Evolutionary conservation across 495 filamentous ascomycete species (phyloP).

Genomic region (Aspergillus baeticus): DNA sequence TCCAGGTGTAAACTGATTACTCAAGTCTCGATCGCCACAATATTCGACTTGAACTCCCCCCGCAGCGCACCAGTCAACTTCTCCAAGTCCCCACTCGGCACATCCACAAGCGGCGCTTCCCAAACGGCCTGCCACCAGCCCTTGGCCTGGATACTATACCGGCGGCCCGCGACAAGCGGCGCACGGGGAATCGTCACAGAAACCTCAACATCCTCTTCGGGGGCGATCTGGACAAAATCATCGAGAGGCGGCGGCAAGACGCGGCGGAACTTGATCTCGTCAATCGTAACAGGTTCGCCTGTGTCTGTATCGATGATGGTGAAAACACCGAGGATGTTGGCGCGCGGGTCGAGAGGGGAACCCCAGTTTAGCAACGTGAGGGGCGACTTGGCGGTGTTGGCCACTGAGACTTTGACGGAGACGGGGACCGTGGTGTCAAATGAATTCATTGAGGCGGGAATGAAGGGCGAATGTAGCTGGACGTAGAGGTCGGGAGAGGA

Average conservation of each 20-base stretch:
- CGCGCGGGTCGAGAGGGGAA: constrained; percentile 48
- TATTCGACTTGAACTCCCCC: constrained; percentile 26
- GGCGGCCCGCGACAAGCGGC: constrained; percentile 20
- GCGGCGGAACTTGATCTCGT: constrained; percentile 44
- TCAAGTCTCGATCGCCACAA: constrained; percentile 6
- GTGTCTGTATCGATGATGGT: constrained; percentile 34
- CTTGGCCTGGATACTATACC: constrained; percentile 28
- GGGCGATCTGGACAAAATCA: constrained; percentile 42
- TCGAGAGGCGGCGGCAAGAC: constrained; percentile 40
- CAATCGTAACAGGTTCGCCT: constrained; percentile 31
- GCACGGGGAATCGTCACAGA: constrained; percentile 17
- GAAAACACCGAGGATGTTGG: constrained; percentile 46
- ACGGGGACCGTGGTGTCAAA: constrained; percentile 13
- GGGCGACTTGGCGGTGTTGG: constrained; percentile 37
- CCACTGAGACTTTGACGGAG: constrained; percentile 35
- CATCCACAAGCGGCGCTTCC: constrained; percentile 19
- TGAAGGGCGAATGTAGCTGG: constrained; percentile 13
- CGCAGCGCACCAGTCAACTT: constrained; percentile 14
- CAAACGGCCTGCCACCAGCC: constrained; percentile 36
- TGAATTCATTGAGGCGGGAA: constrained; percentile 11
- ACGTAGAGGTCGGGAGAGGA: constrained; percentile 18
- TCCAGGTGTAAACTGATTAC: background rate
- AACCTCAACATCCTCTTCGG: constrained; percentile 19
- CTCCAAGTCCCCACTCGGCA: constrained; percentile 22
- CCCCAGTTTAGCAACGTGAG: constrained; percentile 50